Base-by-base conservation (phyloP, 2,329 filamentous ascomycete genomes). In the Cercospora sp. region DNA sequence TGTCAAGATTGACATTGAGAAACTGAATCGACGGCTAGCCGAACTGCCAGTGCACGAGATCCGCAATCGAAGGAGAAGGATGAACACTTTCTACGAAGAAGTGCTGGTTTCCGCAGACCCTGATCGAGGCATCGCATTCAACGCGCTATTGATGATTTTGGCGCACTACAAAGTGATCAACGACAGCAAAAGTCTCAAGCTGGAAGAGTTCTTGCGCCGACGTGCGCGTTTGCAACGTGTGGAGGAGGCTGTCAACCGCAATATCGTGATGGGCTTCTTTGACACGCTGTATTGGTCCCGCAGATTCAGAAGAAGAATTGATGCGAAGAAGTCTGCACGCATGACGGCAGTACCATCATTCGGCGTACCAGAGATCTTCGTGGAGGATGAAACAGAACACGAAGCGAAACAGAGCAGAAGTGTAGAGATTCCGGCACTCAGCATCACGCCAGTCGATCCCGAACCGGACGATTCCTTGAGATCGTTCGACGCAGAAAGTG, bases 131-230 rank as follows among this genome's bases (percentile, higher is more conserved):
- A 96, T 99, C 68, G 90, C 92, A 0, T 99, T 99, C 79, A 95
- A 93, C 3, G 90, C 91, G 6, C 90, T 97, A 23, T 85, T 99
- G 62, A 95, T 99, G 91, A 96, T 97, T 69, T 84, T 99, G 66
- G 94, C 96, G 36, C 95, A 99, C 80, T 97, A 99, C 85, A 99
- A 98, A 76, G 93, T 99, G 76, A 99, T 99, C 78, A 97, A 90
- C 73, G 95, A 99, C 80, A 97, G 91, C 83, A 97, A 97, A 84
- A 97, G 93, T 80, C 83, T 99, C 76, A 93, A 92, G 69, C 86
- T 99, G 2, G 95, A 99, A 76, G 95, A 99, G 78, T 99, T 97
- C 79, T 81, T 99, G 66, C 90, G 94, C 67, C 92, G 96, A 42
- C 90, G 94, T 69, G 93, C 94, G 33, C 89, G 94, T 63, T 85